Conservation (phyloP, 139 green algal genomes). For the Chlamydomonas incerta region DNA sequence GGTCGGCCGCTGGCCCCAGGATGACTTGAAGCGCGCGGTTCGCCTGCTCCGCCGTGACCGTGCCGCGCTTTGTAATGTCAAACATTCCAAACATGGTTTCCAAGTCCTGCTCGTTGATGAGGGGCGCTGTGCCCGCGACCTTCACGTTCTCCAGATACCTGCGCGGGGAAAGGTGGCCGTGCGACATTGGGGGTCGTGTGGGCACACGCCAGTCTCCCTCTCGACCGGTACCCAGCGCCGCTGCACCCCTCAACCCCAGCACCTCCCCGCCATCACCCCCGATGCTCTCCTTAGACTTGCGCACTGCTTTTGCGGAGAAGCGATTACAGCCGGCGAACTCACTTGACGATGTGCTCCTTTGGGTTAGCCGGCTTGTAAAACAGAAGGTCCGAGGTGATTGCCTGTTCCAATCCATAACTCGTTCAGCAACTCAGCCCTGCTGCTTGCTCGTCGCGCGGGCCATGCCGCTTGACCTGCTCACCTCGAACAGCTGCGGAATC, state of each 20-base stretch:
- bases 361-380: slow-evolving; percentile 46
- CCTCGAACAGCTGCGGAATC: slow-evolving; percentile 45
- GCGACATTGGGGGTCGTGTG: too few species aligned
- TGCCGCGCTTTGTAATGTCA: slow-evolving; percentile 47
- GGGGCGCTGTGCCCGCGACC: background rate
- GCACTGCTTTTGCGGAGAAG: too few species aligned
- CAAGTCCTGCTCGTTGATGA: slow-evolving; percentile 40
- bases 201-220: too few species aligned
- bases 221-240: too few species aligned
- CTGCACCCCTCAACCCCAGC: too few species aligned
- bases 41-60: slow-evolving; percentile 37
- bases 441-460: background rate
- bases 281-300: too few species aligned
- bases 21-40: slow-evolving; percentile 31
- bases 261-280: too few species aligned
- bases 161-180: too few species aligned
- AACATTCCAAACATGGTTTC: slow-evolving; percentile 57
- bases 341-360: slow-evolving; percentile 24
- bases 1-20: slow-evolving; percentile 22
- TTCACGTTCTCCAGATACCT: slow-evolving; percentile 38
- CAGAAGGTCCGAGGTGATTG: slow-evolving; percentile 36
- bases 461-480: background rate
- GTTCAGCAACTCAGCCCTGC: background rate
- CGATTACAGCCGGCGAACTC: too few species aligned
- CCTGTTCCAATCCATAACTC: background rate